Conservation (phyloP, 805 yeast species). For the Candida schatavii region DNA sequence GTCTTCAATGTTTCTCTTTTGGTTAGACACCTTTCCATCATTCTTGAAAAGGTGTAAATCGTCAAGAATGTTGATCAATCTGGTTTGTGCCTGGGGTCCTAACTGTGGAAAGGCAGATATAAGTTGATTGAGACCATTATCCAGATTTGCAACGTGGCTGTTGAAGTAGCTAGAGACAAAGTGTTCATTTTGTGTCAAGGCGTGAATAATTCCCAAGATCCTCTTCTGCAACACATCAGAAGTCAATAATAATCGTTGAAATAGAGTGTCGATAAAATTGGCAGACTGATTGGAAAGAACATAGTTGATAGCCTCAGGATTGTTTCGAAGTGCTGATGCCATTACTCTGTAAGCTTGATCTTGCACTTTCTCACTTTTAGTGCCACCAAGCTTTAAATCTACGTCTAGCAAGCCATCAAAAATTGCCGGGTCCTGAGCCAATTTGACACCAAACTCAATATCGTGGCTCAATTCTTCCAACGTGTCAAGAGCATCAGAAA, state of each 20-base stretch:
- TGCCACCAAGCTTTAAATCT: background rate
- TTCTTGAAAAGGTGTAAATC: conserved; percentile 31
- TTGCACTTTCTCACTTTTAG: conserved; percentile 17
- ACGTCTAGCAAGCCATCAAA: conserved; percentile 29
- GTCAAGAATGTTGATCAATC: conserved; percentile 46
- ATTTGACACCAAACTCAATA: conserved; percentile 53
- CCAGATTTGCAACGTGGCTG: conserved; percentile 3
- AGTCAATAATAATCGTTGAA: conserved; percentile 15
- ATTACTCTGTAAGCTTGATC: conserved; percentile 61
- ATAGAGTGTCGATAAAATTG: conserved; percentile 18
- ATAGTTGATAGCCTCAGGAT: conserved; percentile 54
- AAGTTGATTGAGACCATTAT: conserved; percentile 21
- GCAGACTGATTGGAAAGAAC: conserved; percentile 22
- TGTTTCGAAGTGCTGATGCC: conserved; percentile 71
- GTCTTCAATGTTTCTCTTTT: conserved; percentile 17
- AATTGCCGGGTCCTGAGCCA: conserved; percentile 35
- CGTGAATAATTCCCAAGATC: conserved; percentile 50
- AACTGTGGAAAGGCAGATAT: conserved; percentile 25
- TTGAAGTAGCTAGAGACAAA: conserved; percentile 31
- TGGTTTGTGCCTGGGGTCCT: conserved; percentile 27
- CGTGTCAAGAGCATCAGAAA: conserved; percentile 35
- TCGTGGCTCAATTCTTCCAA: conserved; percentile 67
- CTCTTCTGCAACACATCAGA: conserved; percentile 43
- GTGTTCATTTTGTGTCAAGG: conserved; percentile 33
- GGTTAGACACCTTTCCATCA: conserved; percentile 7